Conservation (phyloP, 2,329 filamentous ascomycete species). For the Ceratocystis cacaofunesta region DNA sequence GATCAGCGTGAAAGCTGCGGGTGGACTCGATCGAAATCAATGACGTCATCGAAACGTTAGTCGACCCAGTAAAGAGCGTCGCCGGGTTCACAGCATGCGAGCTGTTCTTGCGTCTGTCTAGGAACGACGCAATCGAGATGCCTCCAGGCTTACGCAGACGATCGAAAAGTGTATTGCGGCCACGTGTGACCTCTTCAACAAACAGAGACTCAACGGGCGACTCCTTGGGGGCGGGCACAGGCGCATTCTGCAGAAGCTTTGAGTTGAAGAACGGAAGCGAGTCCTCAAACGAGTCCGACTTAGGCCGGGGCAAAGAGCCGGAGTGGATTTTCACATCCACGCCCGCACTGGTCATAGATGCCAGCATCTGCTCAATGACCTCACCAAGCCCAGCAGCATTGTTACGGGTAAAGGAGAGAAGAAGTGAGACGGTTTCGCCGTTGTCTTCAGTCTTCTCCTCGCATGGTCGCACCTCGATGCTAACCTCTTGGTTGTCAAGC, state of each 20-base stretch:
- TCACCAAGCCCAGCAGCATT: conserved; percentile 91
- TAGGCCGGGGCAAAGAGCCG: conserved; percentile 91
- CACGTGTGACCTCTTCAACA: conserved; percentile 61
- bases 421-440: conserved; percentile 44
- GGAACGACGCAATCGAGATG: conserved; percentile 92
- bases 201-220: conserved; percentile 80
- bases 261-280: conserved; percentile 94
- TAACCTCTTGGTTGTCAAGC: conserved; percentile 79
- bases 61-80: conserved; percentile 84
- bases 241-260: conserved; percentile 86
- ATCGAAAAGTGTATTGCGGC: conserved; percentile 75
- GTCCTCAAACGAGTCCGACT: conserved; percentile 97
- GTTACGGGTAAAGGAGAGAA: conserved; percentile 85
- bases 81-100: conserved; percentile 58
- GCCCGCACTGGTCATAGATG: conserved; percentile 71
- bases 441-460: conserved; percentile 44
- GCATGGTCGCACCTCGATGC: conserved; percentile 52
- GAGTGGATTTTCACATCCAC: conserved; percentile 79
- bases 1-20: conserved; percentile 75
- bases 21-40: conserved; percentile 92
- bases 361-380: conserved; percentile 85
- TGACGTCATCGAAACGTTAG: conserved; percentile 84
- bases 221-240: conserved; percentile 64
- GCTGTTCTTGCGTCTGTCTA: conserved; percentile 89
- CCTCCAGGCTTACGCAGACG: conserved; percentile 86